Evolutionary conservation across 768 basidiomycete genomes (phyloP), one percentile per base, ranked within the genome.

Genomic region (Rhodosporidiobolus odoratus): DNA sequence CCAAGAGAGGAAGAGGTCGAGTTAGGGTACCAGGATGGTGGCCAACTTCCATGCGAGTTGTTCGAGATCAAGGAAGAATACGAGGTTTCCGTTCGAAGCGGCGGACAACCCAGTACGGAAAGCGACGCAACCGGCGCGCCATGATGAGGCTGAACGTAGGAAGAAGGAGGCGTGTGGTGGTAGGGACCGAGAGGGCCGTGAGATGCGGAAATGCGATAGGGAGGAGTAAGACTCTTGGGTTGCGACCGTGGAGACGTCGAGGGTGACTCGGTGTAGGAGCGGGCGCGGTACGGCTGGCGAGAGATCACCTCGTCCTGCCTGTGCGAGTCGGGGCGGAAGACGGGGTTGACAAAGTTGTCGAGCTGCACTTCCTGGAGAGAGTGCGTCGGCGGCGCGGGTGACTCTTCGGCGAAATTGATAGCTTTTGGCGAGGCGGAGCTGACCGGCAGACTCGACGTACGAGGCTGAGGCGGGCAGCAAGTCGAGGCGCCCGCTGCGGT

Each of bases 261-360:
- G 41, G 57, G 15, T 2, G 57, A 21, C 38, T 58, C 47, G 47
- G 32, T 43, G 9, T 60, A 52, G 59, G 48, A 47, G 62, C 54
- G 43, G 1, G 68, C 52, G 58, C 41, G 58, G 58, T 59, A 57
- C 17, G 38, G 62, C 16, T 50, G 38, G 17, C 62, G 68, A 10
- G 57, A 15, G 32, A 53, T 35, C n/a, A 63, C 62, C 47, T 58
- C 68, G 57, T 69, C 68, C 34, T 12, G 9, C 38, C 47, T 21
- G 58, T 34, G 37, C 27, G n/a, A 23, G 27, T 17, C 25, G 53
- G 5, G 2, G 40, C n/a, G 60, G 19, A 27, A 6, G n/a, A n/a
- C n/a, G n/a, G n/a, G n/a, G n/a, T n/a, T n/a, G n/a, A n/a, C n/a
- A n/a, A n/a, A n/a, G n/a, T n/a, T n/a, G n/a, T n/a, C n/a, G n/a